phyloP scores from a whole-genome alignment of 441 rosid species.

The Aleurites moluccanus region DNA sequence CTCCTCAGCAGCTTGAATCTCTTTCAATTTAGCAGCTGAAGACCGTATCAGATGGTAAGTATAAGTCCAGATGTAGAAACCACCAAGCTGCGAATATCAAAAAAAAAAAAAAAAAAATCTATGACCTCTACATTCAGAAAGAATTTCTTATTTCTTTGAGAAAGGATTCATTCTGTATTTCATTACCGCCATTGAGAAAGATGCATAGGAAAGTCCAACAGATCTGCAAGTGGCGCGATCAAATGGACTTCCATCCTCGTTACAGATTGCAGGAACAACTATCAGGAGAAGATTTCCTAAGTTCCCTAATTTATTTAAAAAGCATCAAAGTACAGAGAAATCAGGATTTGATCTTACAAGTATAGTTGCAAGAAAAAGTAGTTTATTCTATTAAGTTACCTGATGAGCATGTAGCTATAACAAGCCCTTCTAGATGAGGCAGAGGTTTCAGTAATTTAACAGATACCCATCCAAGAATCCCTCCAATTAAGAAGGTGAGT shows the following conservation, averaged over 20 bases:
- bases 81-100: constrained; percentile 63
- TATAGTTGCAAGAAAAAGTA: neutral
- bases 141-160: neutral
- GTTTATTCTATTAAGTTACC: constrained; percentile 31
- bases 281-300: constrained; percentile 76
- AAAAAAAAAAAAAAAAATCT: neutral
- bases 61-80: constrained; percentile 88
- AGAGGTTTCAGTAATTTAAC: constrained; percentile 68
- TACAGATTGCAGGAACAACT: constrained; percentile 69
- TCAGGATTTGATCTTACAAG: neutral
- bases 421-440: constrained; percentile 74
- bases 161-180: neutral
- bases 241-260: constrained; percentile 70
- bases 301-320: constrained; percentile 45
- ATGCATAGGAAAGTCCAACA: constrained; percentile 71
- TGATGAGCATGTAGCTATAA: constrained; percentile 75
- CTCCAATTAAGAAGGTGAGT: constrained; percentile 73
- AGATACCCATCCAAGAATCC: constrained; percentile 76
- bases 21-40: constrained; percentile 48
- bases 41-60: constrained; percentile 53
- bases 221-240: constrained; percentile 47
- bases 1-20: constrained; percentile 36
- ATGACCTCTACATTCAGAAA: neutral
- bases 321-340: neutral
- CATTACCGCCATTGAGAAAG: constrained; percentile 87